Conservation (phyloP, 495 filamentous ascomycete genomes). For the Aspergillus diversus region DNA sequence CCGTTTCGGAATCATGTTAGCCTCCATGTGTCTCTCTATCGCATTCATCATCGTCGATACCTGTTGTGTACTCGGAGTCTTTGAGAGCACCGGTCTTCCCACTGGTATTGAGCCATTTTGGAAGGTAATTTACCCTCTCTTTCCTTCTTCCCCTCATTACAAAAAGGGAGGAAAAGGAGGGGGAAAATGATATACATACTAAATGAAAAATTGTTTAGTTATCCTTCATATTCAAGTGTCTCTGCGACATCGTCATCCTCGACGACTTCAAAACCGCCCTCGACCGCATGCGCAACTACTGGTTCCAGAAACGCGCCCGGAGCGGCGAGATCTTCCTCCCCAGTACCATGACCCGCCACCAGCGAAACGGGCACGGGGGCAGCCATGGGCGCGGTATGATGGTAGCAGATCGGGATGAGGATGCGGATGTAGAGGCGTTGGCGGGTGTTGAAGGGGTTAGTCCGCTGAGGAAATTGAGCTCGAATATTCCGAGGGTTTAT, state of each 20-base stretch:
- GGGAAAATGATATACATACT: not conserved
- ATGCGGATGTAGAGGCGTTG: slow-evolving; percentile 9
- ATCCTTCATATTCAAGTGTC: slow-evolving; percentile 62
- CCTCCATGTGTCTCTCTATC: slow-evolving; percentile 56
- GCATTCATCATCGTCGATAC: slow-evolving; percentile 57
- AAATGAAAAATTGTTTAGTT: slow-evolving; percentile 41
- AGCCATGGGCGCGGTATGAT: not conserved
- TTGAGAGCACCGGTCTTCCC: slow-evolving; percentile 29
- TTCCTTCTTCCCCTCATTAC: not conserved
- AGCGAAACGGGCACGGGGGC: not conserved
- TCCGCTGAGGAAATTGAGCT: slow-evolving; percentile 8
- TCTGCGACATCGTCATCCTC: slow-evolving; percentile 61
- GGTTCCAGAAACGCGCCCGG: slow-evolving; percentile 29
- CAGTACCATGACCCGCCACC: not conserved
- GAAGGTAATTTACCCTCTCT: slow-evolving; percentile 33
- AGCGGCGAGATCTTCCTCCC: slow-evolving; percentile 22
- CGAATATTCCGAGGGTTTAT: slow-evolving; percentile 19
- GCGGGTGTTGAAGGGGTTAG: not conserved
- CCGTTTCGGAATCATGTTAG: slow-evolving; percentile 60
- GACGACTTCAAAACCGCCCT: slow-evolving; percentile 67
- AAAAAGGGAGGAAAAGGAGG: slow-evolving; percentile 3
- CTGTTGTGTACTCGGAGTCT: slow-evolving; percentile 36
- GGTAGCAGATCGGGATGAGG: not conserved
- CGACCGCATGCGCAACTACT: slow-evolving; percentile 38
- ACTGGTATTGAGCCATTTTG: slow-evolving; percentile 46